A percentile compares a stretch with the other conserved stretches of the same genome.
phyloP scores from a whole-genome alignment of 2,329 filamentous ascomycete genomes.

The Gyromitra esculenta region DNA sequence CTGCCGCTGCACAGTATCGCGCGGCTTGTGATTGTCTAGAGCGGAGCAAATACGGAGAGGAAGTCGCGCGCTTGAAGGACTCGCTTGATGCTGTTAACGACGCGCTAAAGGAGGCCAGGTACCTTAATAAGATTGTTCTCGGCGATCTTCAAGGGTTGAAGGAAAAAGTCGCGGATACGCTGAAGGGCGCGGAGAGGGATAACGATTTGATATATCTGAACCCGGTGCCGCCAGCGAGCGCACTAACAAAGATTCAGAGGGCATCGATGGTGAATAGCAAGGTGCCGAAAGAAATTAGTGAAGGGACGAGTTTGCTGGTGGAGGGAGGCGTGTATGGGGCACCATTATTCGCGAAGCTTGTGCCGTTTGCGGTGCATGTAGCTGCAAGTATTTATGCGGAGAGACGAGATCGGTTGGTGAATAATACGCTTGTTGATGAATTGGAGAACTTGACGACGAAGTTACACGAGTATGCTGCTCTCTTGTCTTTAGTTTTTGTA shows the following conservation, averaged over 20 bases:
- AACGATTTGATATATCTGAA: constrained; percentile 91
- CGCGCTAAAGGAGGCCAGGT: constrained; percentile 82
- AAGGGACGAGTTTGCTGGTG: constrained; percentile 81
- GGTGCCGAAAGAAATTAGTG: constrained; percentile 81
- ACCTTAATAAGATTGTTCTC: constrained; percentile 81
- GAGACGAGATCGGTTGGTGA: constrained; percentile 86
- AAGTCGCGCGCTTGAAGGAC: constrained; percentile 85
- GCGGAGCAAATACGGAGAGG: constrained; percentile 93
- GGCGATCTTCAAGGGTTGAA: constrained; percentile 86
- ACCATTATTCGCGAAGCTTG: constrained; percentile 87
- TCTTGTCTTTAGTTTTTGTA: neutral
- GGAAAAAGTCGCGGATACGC: constrained; percentile 80
- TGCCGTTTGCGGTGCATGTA: constrained; percentile 94
- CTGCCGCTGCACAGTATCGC: constrained; percentile 90
- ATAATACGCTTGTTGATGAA: constrained; percentile 84
- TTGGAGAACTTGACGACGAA: constrained; percentile 82
- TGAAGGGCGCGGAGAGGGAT: constrained; percentile 93
- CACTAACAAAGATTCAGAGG: constrained; percentile 83
- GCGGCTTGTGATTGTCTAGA: constrained; percentile 91
- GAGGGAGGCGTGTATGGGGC: constrained; percentile 82
- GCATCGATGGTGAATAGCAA: constrained; percentile 86
- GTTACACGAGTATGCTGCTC: constrained; percentile 70
- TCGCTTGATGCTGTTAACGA: constrained; percentile 84
- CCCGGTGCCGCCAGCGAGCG: constrained; percentile 84
- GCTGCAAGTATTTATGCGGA: constrained; percentile 96